These are phyloP conservation scores for Cryptococcus sp. DNA, from an alignment of 1,284 basidiomycete species.

Conservation along the genomic window DNA sequence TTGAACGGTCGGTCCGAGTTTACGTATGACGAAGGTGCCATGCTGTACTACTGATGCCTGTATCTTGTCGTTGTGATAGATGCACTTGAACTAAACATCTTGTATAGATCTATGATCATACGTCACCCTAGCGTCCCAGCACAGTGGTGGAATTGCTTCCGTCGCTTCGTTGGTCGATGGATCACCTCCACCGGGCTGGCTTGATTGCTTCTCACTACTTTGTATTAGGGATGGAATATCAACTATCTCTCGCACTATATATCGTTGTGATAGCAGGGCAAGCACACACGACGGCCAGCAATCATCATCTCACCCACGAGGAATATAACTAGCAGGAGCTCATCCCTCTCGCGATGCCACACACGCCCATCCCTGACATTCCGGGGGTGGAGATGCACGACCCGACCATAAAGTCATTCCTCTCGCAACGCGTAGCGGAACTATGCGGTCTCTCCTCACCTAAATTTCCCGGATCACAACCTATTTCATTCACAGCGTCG, in stretches of 20 bases:
- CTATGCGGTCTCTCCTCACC: constrained; percentile 64
- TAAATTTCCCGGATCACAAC: constrained; percentile 90
- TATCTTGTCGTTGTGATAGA: not conserved
- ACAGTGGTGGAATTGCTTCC: too few species aligned
- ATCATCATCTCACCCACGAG: not conserved
- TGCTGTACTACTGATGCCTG: not conserved
- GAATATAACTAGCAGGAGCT: too few species aligned
- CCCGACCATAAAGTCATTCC: constrained; percentile 61
- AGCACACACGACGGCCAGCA: not conserved
- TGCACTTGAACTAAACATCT: too few species aligned
- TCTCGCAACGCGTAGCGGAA: constrained; percentile 64
- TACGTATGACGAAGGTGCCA: not conserved
- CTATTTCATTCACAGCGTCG: constrained; percentile 75
- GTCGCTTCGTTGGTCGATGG: too few species aligned
- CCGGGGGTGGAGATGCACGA: constrained; percentile 49
- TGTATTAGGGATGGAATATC: too few species aligned
- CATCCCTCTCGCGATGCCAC: constrained; percentile 23
- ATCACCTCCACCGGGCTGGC: too few species aligned
- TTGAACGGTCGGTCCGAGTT: not conserved
- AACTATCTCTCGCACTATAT: too few species aligned
- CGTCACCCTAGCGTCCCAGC: too few species aligned
- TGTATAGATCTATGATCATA: too few species aligned
- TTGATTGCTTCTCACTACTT: too few species aligned
- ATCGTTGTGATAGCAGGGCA: too few species aligned
- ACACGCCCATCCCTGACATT: constrained; percentile 47